Evolutionary conservation across 225 moss, liverwort and hornwort species (phyloP), one percentile per base, ranked within the genome.

Genomic region (Physcomitrium patens): DNA sequence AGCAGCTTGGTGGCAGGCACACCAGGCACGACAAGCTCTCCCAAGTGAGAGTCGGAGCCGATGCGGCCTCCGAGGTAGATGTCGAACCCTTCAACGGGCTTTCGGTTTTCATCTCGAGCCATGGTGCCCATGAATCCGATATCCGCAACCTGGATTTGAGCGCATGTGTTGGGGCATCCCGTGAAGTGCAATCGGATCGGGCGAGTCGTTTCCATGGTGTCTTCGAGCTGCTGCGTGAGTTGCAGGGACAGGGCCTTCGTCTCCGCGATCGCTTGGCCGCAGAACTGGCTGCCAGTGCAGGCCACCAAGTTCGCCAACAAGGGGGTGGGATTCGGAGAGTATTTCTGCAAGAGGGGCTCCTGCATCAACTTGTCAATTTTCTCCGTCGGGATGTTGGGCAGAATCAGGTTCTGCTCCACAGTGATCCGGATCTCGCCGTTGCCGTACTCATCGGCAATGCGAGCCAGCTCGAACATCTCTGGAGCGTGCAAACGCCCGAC

Each of bases 101-200:
- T 92, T 7, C 85, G 86, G 28, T 96, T 93, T 76, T 85, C 93
- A 49, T 96, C 92, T 15, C 83, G 82, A 10, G 93, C 93, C 89
- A 93, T 91, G 1, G 90, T 89, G 13, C 96, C 93, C 87, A 93
- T 45, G 86, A 96, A 96, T 14, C 92, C 96, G 12, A 96, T 90
- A 67, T 96, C 93, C 23, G 93, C 96, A 15, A 96, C 93, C 82
- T 87, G 81, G 55, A 92, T 79, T 77, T 91, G 93, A 0, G 77
- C 93, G 51, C 93, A 93, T 9, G 85, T 89, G 72, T 93, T 93
- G 16, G 90, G 93, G 60, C 90, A 93, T 0, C 90, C 93, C 17
- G 90, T 93, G 74, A 89, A 93, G 79, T 93, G 93, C 82, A 87
- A 80, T 16, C 89, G 86, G 27, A 93, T 80, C 11, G 87, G 90